Evolutionary conservation across 306 rosid species (phyloP).

Genomic region (Ziziphus jujuba): DNA sequence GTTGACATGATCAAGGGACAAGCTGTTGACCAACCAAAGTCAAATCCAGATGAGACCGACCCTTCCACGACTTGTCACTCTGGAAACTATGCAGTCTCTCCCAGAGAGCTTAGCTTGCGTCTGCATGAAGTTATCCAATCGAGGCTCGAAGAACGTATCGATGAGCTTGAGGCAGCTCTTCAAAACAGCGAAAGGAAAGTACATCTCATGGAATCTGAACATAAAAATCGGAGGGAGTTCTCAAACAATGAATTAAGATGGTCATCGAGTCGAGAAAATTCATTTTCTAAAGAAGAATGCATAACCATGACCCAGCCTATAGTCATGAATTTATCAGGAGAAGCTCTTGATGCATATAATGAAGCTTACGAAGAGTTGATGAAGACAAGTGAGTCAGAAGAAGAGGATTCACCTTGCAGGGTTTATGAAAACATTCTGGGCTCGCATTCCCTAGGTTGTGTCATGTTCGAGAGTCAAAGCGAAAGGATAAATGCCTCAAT

Average conservation of each 20-base stretch:
- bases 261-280: constrained; percentile 30
- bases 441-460: constrained; percentile 14
- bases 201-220: constrained; percentile 37
- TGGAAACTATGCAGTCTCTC: constrained; percentile 67
- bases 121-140: constrained; percentile 74
- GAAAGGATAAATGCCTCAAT: constrained; percentile 21
- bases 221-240: constrained; percentile 22
- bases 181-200: constrained; percentile 56
- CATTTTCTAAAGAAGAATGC: constrained; percentile 29
- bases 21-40: constrained; percentile 20
- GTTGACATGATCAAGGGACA: constrained; percentile 32
- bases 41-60: constrained; percentile 34
- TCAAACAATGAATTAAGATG: constrained; percentile 22
- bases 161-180: constrained; percentile 76
- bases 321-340: constrained; percentile 56
- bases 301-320: constrained; percentile 31
- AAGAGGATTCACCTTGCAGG: constrained; percentile 41
- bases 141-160: constrained; percentile 62
- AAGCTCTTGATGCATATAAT: constrained; percentile 56
- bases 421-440: constrained; percentile 24
- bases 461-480: constrained; percentile 21
- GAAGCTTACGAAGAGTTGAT: constrained; percentile 58
- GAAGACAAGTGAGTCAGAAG: constrained; percentile 48
- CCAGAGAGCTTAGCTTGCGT: constrained; percentile 62
- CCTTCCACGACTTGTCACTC: constrained; percentile 36